A percentile compares a stretch with the other conserved stretches of the same genome.
Conservation (phyloP, 805 yeast genomes). For the Kodamaea fukazawae region DNA sequence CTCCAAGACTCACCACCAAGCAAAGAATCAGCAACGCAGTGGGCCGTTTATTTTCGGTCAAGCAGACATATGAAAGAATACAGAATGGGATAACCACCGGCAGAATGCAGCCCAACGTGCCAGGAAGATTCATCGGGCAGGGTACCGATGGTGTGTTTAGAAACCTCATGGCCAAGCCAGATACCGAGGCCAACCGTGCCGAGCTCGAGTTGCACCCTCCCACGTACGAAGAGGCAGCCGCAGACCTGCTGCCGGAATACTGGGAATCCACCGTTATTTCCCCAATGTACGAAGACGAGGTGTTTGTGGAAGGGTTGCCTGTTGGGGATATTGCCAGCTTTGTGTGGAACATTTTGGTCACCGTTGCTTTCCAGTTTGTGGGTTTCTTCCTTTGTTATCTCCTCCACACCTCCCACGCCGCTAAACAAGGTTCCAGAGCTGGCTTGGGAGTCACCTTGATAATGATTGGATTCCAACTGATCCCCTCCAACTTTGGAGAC, state of each 20-base stretch:
- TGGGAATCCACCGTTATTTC: constrained; percentile 89
- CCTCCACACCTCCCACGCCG: constrained; percentile 94
- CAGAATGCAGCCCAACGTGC: constrained; percentile 39
- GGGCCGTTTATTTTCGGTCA: constrained; percentile 35
- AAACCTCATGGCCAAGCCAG: constrained; percentile 89
- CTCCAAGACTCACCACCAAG: constrained; percentile 22
- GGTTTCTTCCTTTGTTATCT: constrained; percentile 90
- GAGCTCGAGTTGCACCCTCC: constrained; percentile 65
- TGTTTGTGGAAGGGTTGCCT: constrained; percentile 91
- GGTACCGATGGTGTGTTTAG: constrained; percentile 89
- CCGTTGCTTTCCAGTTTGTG: constrained; percentile 88
- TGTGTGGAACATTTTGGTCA: constrained; percentile 84
- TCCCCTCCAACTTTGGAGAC: constrained; percentile 41
- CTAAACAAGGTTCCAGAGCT: constrained; percentile 89
- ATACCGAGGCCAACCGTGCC: constrained; percentile 34
- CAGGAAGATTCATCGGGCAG: constrained; percentile 45
- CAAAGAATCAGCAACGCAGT: constrained; percentile 32
- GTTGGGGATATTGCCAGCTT: constrained; percentile 90
- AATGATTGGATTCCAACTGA: constrained; percentile 50
- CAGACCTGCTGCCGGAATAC: constrained; percentile 92
- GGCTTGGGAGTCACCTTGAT: constrained; percentile 87
- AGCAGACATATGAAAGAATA: constrained; percentile 42
- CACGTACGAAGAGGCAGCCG: constrained; percentile 90
- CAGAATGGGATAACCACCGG: constrained; percentile 42
- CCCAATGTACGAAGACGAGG: constrained; percentile 81